phyloP scores from a whole-genome alignment of 1,139 yeast species.

The Lodderomyces orthopsilosis region DNA sequence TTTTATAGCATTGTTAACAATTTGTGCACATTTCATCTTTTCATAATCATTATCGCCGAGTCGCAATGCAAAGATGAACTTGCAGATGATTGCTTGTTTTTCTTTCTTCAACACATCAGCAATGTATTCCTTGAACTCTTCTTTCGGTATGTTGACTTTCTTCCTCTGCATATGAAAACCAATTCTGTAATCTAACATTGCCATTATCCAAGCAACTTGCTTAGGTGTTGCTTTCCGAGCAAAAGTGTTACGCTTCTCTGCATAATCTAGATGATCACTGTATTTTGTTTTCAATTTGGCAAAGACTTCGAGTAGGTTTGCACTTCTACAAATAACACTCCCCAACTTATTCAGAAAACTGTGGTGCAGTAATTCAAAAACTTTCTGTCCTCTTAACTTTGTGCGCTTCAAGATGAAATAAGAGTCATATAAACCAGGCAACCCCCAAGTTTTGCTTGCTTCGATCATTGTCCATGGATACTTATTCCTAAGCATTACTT shows the following conservation, averaged over 20 bases:
- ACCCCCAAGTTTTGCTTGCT: conserved; percentile 31
- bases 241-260: conserved; percentile 2
- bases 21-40: conserved; percentile 1
- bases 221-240: conserved; percentile 5
- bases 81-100: conserved; percentile 4
- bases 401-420: conserved; percentile 20
- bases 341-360: conserved; percentile 12
- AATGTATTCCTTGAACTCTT: conserved; percentile 3
- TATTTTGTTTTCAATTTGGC: conserved; percentile 2
- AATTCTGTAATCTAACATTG: background rate
- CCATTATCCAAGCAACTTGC: conserved; percentile 6
- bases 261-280: background rate
- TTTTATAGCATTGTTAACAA: background rate
- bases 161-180: background rate
- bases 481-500: conserved; percentile 13
- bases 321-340: conserved; percentile 17
- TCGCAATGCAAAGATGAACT: conserved; percentile 8
- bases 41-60: conserved; percentile 5
- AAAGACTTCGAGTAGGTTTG: conserved; percentile 13
- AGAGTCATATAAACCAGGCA: conserved; percentile 14
- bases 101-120: conserved; percentile 3
- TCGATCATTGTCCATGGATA: conserved; percentile 8
- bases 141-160: background rate
- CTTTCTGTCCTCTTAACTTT: conserved; percentile 6
- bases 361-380: conserved; percentile 17